phyloP scores from a whole-genome alignment of 495 filamentous ascomycete species.

The Aspergillus steynii region DNA sequence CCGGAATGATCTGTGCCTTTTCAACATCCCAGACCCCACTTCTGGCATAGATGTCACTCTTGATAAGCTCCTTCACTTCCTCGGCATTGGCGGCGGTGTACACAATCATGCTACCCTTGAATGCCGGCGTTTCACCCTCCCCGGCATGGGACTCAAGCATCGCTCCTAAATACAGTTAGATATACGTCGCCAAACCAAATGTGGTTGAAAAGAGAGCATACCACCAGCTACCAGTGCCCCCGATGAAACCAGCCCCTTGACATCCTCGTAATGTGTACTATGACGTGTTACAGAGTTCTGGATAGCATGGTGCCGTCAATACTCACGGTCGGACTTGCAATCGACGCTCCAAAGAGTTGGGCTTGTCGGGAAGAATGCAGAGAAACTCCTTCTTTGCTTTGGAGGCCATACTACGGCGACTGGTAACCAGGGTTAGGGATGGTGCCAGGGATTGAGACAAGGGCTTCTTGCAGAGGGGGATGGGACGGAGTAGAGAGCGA shows the following conservation, averaged over 20 bases:
- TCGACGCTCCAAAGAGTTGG: slow-evolving; percentile 14
- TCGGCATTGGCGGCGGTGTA: slow-evolving; percentile 61
- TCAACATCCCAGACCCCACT: slow-evolving; percentile 78
- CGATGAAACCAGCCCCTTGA: slow-evolving; percentile 22
- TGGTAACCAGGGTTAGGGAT: background rate
- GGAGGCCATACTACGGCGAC: background rate
- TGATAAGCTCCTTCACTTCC: slow-evolving; percentile 62
- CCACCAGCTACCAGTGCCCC: slow-evolving; percentile 28
- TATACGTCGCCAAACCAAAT: background rate
- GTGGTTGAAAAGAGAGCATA: slow-evolving; percentile 7
- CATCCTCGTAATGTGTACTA: slow-evolving; percentile 20
- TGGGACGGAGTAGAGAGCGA: background rate
- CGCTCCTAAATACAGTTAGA: slow-evolving; percentile 48
- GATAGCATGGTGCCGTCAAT: background rate
- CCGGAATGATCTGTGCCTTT: slow-evolving; percentile 55
- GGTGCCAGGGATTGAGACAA: background rate
- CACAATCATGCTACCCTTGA: slow-evolving; percentile 66
- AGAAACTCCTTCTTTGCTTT: slow-evolving; percentile 19
- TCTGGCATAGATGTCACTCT: slow-evolving; percentile 66
- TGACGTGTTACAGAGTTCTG: background rate
- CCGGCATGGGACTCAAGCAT: slow-evolving; percentile 57
- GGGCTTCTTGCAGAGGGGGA: background rate
- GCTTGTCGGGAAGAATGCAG: slow-evolving; percentile 26
- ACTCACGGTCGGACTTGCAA: slow-evolving; percentile 19
- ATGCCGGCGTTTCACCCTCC: slow-evolving; percentile 56